phyloP scores from a whole-genome alignment of 2,329 filamentous ascomycete genomes.

The Microsporum audouinii region DNA sequence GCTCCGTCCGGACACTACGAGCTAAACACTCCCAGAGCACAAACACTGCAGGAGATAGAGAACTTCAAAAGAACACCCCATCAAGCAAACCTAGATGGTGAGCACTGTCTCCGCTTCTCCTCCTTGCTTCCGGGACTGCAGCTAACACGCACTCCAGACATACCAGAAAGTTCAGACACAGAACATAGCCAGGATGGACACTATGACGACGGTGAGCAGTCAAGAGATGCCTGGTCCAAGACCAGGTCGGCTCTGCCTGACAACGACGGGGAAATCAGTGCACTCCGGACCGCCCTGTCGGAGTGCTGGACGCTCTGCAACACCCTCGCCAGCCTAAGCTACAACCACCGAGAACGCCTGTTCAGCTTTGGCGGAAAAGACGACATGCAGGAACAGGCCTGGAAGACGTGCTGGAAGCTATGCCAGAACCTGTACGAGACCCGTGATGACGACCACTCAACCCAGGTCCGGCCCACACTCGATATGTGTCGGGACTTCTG shows the following conservation, averaged over 20 bases:
- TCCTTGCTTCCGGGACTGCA: neutral
- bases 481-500: constrained; percentile 88
- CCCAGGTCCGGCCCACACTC: constrained; percentile 61
- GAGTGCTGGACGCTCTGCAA: constrained; percentile 95
- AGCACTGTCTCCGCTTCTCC: constrained; percentile 18
- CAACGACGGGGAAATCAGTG: constrained; percentile 47
- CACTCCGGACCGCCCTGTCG: constrained; percentile 63
- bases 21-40: constrained; percentile 66
- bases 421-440: constrained; percentile 83
- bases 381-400: constrained; percentile 73
- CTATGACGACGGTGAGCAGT: constrained; percentile 18
- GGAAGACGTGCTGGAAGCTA: constrained; percentile 87
- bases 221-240: constrained; percentile 12
- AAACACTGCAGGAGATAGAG: constrained; percentile 66
- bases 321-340: constrained; percentile 73
- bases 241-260: constrained; percentile 34
- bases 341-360: constrained; percentile 66
- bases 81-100: constrained; percentile 69
- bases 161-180: constrained; percentile 23
- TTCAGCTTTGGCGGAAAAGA: constrained; percentile 64
- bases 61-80: constrained; percentile 42
- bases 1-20: constrained; percentile 56
- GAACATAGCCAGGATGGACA: constrained; percentile 9
- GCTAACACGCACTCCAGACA: constrained; percentile 25
- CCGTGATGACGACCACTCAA: constrained; percentile 57